Evolutionary conservation across 2,329 filamentous ascomycete species (phyloP).

Genomic region (Pseudogymnoascus sp.): DNA sequence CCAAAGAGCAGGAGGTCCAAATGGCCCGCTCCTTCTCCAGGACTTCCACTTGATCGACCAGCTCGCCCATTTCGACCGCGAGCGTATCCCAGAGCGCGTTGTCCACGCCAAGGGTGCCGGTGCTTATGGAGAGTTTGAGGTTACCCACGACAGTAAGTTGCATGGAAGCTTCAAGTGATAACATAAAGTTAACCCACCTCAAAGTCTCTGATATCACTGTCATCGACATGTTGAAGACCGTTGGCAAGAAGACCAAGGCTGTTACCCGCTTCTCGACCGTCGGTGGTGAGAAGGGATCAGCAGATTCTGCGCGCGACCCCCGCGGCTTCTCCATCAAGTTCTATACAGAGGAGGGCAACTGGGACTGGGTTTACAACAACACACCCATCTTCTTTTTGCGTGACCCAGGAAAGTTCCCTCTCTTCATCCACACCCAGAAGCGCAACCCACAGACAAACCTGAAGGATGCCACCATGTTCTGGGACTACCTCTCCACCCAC

Average conservation of each 20-base stretch:
- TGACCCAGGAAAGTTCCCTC: constrained; percentile 65
- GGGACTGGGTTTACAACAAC: constrained; percentile 70
- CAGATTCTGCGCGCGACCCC: constrained; percentile 59
- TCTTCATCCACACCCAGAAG: constrained; percentile 73
- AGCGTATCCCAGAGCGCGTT: constrained; percentile 44
- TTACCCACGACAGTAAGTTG: constrained; percentile 26
- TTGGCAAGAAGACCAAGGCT: constrained; percentile 61
- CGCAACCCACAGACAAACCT: constrained; percentile 64
- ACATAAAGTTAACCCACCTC: constrained; percentile 51
- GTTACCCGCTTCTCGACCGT: constrained; percentile 65
- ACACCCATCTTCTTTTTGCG: constrained; percentile 70
- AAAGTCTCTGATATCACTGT: constrained; percentile 32
- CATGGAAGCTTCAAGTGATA: constrained; percentile 37
- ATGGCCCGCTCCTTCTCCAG: constrained; percentile 53
- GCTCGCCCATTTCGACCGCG: constrained; percentile 46
- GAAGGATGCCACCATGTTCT: constrained; percentile 47
- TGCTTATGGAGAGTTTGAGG: constrained; percentile 21
- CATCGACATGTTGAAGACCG: constrained; percentile 40
- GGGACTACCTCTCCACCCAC: constrained; percentile 42
- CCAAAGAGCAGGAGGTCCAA: constrained; percentile 44
- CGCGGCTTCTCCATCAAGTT: constrained; percentile 64
- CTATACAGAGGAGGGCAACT: constrained; percentile 61
- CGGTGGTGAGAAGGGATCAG: constrained; percentile 58
- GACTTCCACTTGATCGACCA: constrained; percentile 59
- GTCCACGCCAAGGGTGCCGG: constrained; percentile 54